Base-by-base conservation (phyloP, 352 stramenopile genomes). In the Phytophthora syringae region DNA sequence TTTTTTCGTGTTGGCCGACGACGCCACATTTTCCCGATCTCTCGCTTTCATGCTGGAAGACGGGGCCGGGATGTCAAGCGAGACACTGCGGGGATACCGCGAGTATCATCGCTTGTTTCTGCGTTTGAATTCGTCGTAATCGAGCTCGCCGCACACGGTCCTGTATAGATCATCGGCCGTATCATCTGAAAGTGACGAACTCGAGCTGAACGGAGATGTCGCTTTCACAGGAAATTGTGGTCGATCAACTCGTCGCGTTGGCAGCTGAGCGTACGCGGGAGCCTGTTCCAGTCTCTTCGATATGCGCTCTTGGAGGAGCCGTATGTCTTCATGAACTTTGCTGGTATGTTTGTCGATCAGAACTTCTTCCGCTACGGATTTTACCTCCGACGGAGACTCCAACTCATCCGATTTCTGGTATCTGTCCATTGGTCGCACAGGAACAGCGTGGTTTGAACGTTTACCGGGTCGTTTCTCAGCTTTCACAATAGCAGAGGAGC, bases 291-390 rank as follows among this genome's bases (percentile, higher is more conserved):
- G 70, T 13, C 83, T 72, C 34, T 81, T 80, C 10, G 80, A 74
- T 37, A 95, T 87, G 1, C 82, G 70, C 21, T 89, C 71, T 42
- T 95, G 86, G 4, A 95, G 64, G 12, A 80, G 52, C 15, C 80
- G 79, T 36, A 93, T 86, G 52, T 94, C 86, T 51, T 88, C 80
- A 54, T 92, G 86, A 24, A 94, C 73, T 24, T 82, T 90, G 40
- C 50, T 86, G 1, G 82, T 85, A 36, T 84, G 83, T 6, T 72
- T 70, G 18, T 94, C 81, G 18, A 94, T 80, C 28, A 70, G 51
- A 2, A 68, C 54, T 52, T 86, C 82, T 58, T 76, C 61, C 3
- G 43, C 25, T 37, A 24, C 24, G 10, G 36, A 18, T 5, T 42
- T 32, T 25, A n/a, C 12, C 13, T 64, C 52, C 10, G 12, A 48